A percentile compares a stretch with the other conserved stretches of the same genome.
Conservation (phyloP, 306 rosid species). For the Geum urbanum region DNA sequence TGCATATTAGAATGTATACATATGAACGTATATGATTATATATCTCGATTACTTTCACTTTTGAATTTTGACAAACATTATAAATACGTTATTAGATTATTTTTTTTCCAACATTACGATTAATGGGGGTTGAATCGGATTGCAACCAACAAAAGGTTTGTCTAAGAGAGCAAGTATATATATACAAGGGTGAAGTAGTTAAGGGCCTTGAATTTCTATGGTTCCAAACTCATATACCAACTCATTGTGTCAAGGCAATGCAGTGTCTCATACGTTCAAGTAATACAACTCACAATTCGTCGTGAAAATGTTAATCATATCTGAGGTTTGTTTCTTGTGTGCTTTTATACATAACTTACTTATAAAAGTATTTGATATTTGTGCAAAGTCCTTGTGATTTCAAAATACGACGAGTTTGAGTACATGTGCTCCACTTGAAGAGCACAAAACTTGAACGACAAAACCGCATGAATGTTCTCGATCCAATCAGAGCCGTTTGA, state of each 20-base stretch:
- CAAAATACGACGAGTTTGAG: conserved; percentile 5
- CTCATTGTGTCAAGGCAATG: neutral
- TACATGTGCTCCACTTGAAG: neutral
- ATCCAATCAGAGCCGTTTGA: neutral
- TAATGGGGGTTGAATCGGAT: no score
- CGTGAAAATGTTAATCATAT: neutral
- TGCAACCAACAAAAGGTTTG: no score
- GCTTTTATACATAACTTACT: no score
- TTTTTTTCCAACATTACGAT: no score
- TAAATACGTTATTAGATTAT: no score
- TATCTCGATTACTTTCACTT: no score
- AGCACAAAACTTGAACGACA: conserved; percentile 15
- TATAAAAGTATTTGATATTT: neutral
- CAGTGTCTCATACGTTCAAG: neutral
- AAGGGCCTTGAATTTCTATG: no score
- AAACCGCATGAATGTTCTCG: conserved; percentile 8
- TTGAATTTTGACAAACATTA: no score
- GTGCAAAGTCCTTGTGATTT: neutral
- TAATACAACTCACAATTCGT: neutral
- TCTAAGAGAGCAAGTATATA: no score
- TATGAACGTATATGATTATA: no score
- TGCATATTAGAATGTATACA: no score
- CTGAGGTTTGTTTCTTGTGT: neutral
- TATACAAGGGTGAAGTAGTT: neutral
- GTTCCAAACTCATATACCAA: neutral